Base-by-base conservation (phyloP, 129 eudicot genomes). In the Escallonia rubra region DNA sequence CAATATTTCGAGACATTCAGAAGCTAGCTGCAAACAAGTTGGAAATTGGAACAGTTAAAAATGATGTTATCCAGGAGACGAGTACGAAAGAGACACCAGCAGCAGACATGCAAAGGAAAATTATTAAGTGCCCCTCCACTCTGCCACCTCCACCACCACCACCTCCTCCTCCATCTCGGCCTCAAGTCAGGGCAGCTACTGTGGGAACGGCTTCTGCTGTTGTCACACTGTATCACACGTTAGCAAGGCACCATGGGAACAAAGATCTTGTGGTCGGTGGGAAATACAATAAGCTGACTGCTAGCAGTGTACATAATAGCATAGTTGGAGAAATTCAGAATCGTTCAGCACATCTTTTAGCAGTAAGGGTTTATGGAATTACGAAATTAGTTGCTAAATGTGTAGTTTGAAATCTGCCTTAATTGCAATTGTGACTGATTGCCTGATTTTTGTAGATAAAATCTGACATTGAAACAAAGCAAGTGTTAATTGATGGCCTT, bases 271-370 rank as follows among this genome's bases (percentile, higher is more conserved):
- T 14, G 4, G 72, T 7, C 7, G 59, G 38, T 4, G 66, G 51
- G 43, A 57, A 57, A 48, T 48, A 67, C 65, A 65, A 52, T 47
- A 73, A 73, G 15, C 66, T 41, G 48, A 60, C 49, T 38, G 38
- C 61, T 65, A 65, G 57, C 64, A 65, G 67, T 66, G 78, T 67
- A 38, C 78, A 73, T 65, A 73, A 65, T 55, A 73, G 72, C 61
- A 65, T 73, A 4, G 78, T 73, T 49, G 78, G 72, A 53, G 78
- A 73, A 73, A 73, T 73, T 48, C 78, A 73, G 40, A 73, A 73
- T 48, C 78, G 78, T 57, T 73, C 78, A 41, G 5, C 72, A 12
- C 78, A 73, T 65, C 72, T 73, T 43, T 57, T 73, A 49, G 78
- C 78, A 54, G 78, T 73, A 73, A 73, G 78, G 38, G 42, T 59